Conservation (phyloP, 345 rosid species). For the Lepidium didymum region DNA sequence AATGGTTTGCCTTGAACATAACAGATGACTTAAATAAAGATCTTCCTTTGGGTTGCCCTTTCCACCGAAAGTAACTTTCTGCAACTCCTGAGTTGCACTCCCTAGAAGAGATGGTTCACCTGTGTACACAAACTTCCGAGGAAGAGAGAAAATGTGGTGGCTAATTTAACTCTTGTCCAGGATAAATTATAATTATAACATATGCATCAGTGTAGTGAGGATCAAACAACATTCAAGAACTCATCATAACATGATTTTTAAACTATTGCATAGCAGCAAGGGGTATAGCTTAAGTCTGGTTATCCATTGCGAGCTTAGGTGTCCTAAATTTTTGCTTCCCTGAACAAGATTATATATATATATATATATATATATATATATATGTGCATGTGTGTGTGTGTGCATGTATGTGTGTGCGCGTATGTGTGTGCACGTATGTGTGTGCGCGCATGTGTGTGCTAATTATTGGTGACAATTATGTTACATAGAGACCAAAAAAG, state of each 20-base stretch:
- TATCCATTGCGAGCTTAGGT: background rate
- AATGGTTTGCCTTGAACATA: constrained; percentile 45
- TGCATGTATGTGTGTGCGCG: too few species aligned
- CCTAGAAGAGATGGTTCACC: constrained; percentile 62
- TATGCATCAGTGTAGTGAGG: background rate
- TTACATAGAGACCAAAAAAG: background rate
- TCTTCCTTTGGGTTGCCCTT: constrained; percentile 46
- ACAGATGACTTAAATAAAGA: constrained; percentile 46
- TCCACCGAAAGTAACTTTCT: constrained; percentile 40
- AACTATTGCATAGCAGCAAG: background rate
- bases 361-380: background rate
- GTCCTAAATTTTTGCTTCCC: background rate
- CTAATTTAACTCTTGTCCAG: constrained; percentile 3
- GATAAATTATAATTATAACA: background rate
- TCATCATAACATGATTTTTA: background rate
- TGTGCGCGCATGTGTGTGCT: too few species aligned
- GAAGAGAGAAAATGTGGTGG: constrained; percentile 10
- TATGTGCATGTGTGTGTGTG: background rate
- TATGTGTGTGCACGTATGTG: too few species aligned
- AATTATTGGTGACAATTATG: background rate
- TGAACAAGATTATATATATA: background rate
- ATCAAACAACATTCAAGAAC: background rate
- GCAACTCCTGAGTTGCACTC: constrained; percentile 50
- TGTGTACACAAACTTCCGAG: constrained; percentile 68
- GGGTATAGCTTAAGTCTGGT: background rate